Conservation (phyloP, 371 early-diverging fungal genomes). For the Syncephalastrum racemosum region DNA sequence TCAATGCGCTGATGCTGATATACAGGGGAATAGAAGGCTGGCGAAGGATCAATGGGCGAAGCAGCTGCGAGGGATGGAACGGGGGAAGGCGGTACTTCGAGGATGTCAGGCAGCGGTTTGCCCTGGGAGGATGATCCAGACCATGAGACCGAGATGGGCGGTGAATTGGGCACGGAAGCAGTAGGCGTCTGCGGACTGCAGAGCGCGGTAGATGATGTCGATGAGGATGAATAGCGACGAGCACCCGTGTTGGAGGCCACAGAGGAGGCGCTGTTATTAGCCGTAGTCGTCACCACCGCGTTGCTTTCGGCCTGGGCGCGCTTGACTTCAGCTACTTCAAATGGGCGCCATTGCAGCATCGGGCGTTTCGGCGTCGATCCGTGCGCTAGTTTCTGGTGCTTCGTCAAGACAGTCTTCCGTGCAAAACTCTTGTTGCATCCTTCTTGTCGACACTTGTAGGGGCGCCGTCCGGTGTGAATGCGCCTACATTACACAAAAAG, state of each 20-base stretch:
- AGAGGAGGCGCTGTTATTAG: not conserved
- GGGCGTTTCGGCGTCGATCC: conserved; percentile 30
- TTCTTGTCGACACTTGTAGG: conserved; percentile 64
- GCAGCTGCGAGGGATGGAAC: conserved; percentile 5
- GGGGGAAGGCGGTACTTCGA: conserved; percentile 6
- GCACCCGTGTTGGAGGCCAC: not conserved
- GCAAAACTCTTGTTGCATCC: conserved; percentile 68
- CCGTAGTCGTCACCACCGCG: not conserved
- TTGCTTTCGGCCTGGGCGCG: no score
- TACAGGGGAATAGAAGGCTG: conserved; percentile 1
- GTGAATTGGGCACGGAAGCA: conserved; percentile 3
- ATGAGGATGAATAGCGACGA: not conserved
- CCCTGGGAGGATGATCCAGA: not conserved
- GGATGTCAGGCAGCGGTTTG: conserved; percentile 3
- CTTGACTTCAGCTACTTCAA: conserved; percentile 11
- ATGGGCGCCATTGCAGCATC: conserved; percentile 49
- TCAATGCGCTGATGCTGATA: not conserved
- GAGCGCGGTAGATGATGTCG: not conserved
- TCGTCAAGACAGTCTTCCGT: conserved; percentile 68
- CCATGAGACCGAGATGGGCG: conserved; percentile 6
- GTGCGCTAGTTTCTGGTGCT: conserved; percentile 56
- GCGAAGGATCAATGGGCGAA: not conserved
- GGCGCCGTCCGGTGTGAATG: conserved; percentile 73
- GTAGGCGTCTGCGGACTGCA: conserved; percentile 1
- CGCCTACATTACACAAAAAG: conserved; percentile 30